Base-by-base conservation (phyloP, 148 eudicot species). In the Gaultheria prostrata region DNA sequence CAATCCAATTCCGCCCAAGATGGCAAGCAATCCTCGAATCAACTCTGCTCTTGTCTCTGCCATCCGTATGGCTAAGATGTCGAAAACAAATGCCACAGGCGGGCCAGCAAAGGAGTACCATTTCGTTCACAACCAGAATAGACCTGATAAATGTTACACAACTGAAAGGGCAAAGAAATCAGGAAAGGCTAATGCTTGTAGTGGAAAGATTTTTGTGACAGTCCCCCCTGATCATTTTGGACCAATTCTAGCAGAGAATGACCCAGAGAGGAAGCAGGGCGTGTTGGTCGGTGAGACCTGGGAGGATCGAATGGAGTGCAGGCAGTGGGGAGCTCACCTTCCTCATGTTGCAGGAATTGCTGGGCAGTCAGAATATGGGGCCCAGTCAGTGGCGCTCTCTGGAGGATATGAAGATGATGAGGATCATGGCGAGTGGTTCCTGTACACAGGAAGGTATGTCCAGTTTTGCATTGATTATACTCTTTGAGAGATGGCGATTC, bases 361-460 rank as follows among this genome's bases (percentile, higher is more conserved):
- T 79, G 98, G 99, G 30, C 98, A 96, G 80, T 84, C 93, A 3
- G 88, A 83, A 57, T 88, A 78, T 88, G 99, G 95, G 20, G 95
- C 98, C n/a, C 99, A 96, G 81, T 96, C 99, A 21, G 99, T 96
- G 73, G 99, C 95, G 7, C 92, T 96, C 8, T 96, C 99, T 5
- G 99, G 99, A 49, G 99, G 99, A 15, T 96, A 96, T 86, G 91
- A 86, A 76, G 97, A 94, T 83, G 99, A 96, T 39, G 95, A 96
- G 87, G 99, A 96, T 77, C 95, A 94, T 86, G 98, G 99, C 35
- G 99, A 96, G 84, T 96, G 99, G 99, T 96, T 96, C 48, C 90
- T 96, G 26, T 96, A 96, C 76, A 96, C 99, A 1, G 98, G 98
- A 89, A 96, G 98, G 98, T 92, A 83, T 53, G 84, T 70, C 49